phyloP scores from a whole-genome alignment of 441 rosid species.

The Jatropha multifida region DNA sequence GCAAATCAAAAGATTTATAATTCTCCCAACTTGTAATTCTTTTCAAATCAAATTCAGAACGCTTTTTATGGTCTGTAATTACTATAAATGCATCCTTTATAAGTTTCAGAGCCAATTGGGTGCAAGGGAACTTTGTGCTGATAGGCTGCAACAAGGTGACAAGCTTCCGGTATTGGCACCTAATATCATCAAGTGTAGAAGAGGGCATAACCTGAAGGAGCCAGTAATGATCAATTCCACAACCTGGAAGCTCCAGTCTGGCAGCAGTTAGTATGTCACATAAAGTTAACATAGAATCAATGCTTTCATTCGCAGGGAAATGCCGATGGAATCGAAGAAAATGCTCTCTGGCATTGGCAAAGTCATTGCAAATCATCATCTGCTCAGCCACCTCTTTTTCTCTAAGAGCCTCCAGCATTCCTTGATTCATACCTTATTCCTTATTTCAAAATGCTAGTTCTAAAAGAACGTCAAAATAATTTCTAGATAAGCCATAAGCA shows the following conservation, averaged over 20 bases:
- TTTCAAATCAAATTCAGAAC: conserved; percentile 25
- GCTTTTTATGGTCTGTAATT: conserved; percentile 18
- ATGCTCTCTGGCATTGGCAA: conserved; percentile 23
- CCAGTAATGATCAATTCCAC: conserved; percentile 29
- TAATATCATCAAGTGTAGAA: conserved; percentile 7
- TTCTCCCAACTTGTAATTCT: conserved; percentile 26
- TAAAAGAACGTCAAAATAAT: neutral
- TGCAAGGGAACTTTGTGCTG: conserved; percentile 18
- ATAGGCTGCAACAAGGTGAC: conserved; percentile 26
- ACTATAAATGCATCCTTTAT: conserved; percentile 18
- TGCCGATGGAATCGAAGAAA: conserved; percentile 20
- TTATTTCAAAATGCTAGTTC: neutral
- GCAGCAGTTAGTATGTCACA: conserved; percentile 31
- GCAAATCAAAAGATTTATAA: conserved; percentile 15
- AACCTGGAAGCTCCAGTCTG: conserved; percentile 22
- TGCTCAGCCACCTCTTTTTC: conserved; percentile 22
- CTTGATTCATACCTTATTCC: conserved; percentile 9
- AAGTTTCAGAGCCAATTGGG: conserved; percentile 24
- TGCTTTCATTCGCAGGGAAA: conserved; percentile 22
- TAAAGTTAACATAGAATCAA: conserved; percentile 24
- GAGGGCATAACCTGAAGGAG: conserved; percentile 31
- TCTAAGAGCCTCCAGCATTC: conserved; percentile 10
- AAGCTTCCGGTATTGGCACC: conserved; percentile 22
- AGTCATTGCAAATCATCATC: conserved; percentile 19
- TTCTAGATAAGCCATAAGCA: neutral